phyloP scores from a whole-genome alignment of 495 filamentous ascomycete species.

The Aspergillus campestris region DNA sequence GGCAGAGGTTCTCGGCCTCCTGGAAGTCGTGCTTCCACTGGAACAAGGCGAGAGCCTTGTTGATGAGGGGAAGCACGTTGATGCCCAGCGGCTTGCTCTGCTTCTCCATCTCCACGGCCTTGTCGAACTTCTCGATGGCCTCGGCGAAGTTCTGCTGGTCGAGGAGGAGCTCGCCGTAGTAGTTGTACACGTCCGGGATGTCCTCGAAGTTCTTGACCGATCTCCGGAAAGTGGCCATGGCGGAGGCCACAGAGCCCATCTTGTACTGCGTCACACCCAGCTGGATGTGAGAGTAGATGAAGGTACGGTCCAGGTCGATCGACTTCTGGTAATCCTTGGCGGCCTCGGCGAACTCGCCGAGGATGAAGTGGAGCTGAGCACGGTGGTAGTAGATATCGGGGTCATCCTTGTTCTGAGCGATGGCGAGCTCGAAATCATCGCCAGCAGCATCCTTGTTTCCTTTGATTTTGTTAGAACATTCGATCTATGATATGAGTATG shows the following conservation, averaged over 20 bases:
- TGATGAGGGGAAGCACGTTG: slow-evolving; percentile 96
- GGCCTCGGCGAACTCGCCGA: slow-evolving; percentile 83
- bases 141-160: slow-evolving; percentile 94
- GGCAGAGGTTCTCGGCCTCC: slow-evolving; percentile 91
- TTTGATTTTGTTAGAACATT: slow-evolving; percentile 23
- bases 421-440: slow-evolving; percentile 78
- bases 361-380: slow-evolving; percentile 96
- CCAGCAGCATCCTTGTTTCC: slow-evolving; percentile 81
- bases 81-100: slow-evolving; percentile 84
- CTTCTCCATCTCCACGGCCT: slow-evolving; percentile 95
- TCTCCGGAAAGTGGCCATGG: slow-evolving; percentile 94
- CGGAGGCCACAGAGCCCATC: slow-evolving; percentile 96
- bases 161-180: slow-evolving; percentile 95
- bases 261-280: slow-evolving; percentile 99
- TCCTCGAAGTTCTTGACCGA: slow-evolving; percentile 98
- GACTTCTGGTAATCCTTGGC: slow-evolving; percentile 99
- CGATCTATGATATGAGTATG: background rate
- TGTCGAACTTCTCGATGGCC: slow-evolving; percentile 97
- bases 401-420: slow-evolving; percentile 77
- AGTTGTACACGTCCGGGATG: slow-evolving; percentile 98
- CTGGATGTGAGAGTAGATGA: slow-evolving; percentile 99
- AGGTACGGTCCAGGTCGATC: slow-evolving; percentile 88
- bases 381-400: slow-evolving; percentile 99
- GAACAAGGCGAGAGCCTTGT: slow-evolving; percentile 94
- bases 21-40: slow-evolving; percentile 96